A percentile compares a stretch with the other conserved stretches of the same genome.
These are phyloP conservation scores for Poronia punctata DNA, from an alignment of 495 filamentous ascomycete genomes.

Conservation along the genomic window DNA sequence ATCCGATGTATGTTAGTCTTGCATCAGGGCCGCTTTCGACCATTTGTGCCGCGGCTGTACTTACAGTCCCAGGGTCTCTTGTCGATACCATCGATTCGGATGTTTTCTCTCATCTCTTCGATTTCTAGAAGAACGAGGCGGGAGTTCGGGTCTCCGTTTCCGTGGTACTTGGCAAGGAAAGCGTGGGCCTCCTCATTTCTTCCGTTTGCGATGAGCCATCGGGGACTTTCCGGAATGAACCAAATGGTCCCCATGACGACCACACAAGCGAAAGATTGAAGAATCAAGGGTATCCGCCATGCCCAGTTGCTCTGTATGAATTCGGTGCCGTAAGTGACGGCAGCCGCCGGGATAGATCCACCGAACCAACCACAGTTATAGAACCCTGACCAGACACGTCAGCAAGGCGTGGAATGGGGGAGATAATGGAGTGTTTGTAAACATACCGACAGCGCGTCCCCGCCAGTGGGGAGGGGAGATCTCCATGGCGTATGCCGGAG, in stretches of 20 bases:
- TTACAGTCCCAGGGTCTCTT: slow-evolving; percentile 41
- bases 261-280: slow-evolving; percentile 37
- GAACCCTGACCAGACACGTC: slow-evolving; percentile 23
- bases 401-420: too few species aligned
- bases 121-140: slow-evolving; percentile 49
- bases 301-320: slow-evolving; percentile 33
- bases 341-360: slow-evolving; percentile 42
- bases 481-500: slow-evolving; percentile 41
- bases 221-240: slow-evolving; percentile 58
- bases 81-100: slow-evolving; percentile 49
- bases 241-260: slow-evolving; percentile 46
- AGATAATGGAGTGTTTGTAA: too few species aligned
- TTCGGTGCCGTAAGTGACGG: slow-evolving; percentile 37
- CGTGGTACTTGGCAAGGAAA: slow-evolving; percentile 54
- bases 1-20: slow-evolving; percentile 7
- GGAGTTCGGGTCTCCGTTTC: slow-evolving; percentile 45
- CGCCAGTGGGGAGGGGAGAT: slow-evolving; percentile 45
- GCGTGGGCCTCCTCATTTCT: slow-evolving; percentile 44
- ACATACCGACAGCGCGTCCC: slow-evolving; percentile 38
- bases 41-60: background rate
- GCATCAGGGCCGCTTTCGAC: background rate
- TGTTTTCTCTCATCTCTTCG: slow-evolving; percentile 54
- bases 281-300: slow-evolving; percentile 42
- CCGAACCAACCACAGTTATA: slow-evolving; percentile 50
- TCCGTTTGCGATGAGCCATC: slow-evolving; percentile 53